Percentiles rank a stretch among this genome's conserved stretches.
These are phyloP conservation scores for Colletotrichum nymphaeae DNA, from an alignment of 2,329 filamentous ascomycete genomes.

Conservation along the genomic window DNA sequence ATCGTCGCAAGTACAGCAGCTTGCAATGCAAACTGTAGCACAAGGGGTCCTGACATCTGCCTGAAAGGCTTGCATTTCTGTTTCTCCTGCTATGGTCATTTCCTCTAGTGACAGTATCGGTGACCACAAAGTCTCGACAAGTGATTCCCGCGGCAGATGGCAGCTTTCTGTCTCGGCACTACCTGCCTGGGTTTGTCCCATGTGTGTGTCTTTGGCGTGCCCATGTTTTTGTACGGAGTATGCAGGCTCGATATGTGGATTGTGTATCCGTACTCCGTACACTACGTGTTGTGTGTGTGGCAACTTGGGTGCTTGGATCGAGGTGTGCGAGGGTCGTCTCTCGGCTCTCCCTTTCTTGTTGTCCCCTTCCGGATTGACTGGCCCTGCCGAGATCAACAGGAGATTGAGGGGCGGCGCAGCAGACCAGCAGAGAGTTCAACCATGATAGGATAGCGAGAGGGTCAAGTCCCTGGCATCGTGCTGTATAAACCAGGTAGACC, in stretches of 20 bases:
- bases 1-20: slow-evolving; percentile 8
- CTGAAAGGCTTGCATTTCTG: background rate
- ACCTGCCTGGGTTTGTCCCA: background rate
- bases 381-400: slow-evolving; percentile 32
- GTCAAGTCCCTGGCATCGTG: background rate
- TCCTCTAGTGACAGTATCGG: slow-evolving; percentile 4
- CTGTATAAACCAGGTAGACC: background rate
- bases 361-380: slow-evolving; percentile 13
- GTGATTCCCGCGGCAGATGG: slow-evolving; percentile 6
- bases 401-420: slow-evolving; percentile 29
- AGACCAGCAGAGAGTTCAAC: background rate
- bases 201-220: background rate
- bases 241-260: background rate
- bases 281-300: background rate
- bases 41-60: background rate
- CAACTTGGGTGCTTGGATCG: background rate
- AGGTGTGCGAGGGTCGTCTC: slow-evolving; percentile 9
- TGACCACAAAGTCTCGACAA: background rate
- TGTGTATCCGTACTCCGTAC: background rate
- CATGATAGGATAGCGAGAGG: slow-evolving; percentile 24
- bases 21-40: slow-evolving; percentile 16
- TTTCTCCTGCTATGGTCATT: background rate
- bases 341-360: slow-evolving; percentile 15
- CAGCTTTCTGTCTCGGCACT: slow-evolving; percentile 29
- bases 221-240: background rate